These are phyloP conservation scores for Starmerella ratchasimensis DNA, from an alignment of 805 yeast species.

Conservation along the genomic window DNA sequence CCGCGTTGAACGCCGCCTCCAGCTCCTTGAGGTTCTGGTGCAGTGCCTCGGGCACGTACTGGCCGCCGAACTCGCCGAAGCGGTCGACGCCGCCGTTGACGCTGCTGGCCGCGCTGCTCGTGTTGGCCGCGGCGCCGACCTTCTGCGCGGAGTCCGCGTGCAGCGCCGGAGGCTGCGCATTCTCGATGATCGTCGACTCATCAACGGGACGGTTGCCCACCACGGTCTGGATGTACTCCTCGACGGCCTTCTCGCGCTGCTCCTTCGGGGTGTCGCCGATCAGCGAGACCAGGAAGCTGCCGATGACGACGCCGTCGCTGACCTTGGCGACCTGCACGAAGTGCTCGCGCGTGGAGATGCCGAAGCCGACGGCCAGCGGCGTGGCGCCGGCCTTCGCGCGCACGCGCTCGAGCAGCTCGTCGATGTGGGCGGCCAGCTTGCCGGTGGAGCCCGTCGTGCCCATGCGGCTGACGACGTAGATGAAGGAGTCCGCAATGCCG, in stretches of 20 bases:
- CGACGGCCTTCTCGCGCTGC: conserved; percentile 48
- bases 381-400: conserved; percentile 57
- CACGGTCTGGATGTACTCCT: conserved; percentile 53
- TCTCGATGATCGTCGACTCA: conserved; percentile 7
- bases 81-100: conserved; percentile 42
- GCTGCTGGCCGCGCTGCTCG: neutral
- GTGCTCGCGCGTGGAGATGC: conserved; percentile 89
- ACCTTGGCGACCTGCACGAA: conserved; percentile 60
- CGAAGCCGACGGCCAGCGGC: conserved; percentile 93
- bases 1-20: conserved; percentile 75
- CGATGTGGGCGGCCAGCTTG: conserved; percentile 47
- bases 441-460: conserved; percentile 89
- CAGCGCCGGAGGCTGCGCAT: conserved; percentile 4
- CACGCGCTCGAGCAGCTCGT: conserved; percentile 58
- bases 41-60: conserved; percentile 93
- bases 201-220: conserved; percentile 37
- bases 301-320: conserved; percentile 95
- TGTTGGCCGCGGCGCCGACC: conserved; percentile 21
- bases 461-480: conserved; percentile 95
- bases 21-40: conserved; percentile 83
- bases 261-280: conserved; percentile 45
- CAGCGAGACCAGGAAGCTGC: conserved; percentile 64
- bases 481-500: conserved; percentile 83
- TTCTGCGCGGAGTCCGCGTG: conserved; percentile 8
- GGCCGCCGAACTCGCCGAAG: conserved; percentile 96